Evolutionary conservation across 2,329 filamentous ascomycete species (phyloP), one percentile per base, ranked within the genome.

Genomic region (Beauveria sp.): DNA sequence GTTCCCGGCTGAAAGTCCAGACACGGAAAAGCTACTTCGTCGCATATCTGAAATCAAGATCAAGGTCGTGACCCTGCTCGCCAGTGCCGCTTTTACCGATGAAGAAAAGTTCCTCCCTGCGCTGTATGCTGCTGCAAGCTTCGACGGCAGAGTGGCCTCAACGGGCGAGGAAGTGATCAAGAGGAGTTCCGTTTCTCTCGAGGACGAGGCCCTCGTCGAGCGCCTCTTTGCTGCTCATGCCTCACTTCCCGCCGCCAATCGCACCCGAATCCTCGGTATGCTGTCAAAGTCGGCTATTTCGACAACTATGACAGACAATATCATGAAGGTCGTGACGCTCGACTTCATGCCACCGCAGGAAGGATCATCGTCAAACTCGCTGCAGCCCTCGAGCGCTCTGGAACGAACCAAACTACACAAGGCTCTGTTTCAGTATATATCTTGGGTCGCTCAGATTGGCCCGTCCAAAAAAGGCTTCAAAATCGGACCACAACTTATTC

Each of bases 101-200:
- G 76, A 85, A 1, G 90, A 97, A 69, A 86, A 92, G 37, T 91
- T 97, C 67, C 73, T 97, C 14, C 89, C 93, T 0, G 89, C 91
- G 0, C 75, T 97, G 1, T 92, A 90, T 70, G 92, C 92, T 5
- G 88, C 91, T 28, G 87, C 91, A 0, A 92, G 92, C 73, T 78
- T 86, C 1, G 94, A 97, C 65, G 91, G 87, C 41, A 84, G 88
- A 9, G 86, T 97, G 43, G 86, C 90, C 12, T 85, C 89, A n/a
- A 77, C 91, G n/a, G 93, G 90, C 0, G 91, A 97, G 61, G 92
- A 96, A 67, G 84, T 96, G 54, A 75, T 97, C 65, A 99, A 97
- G 74, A 82, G 92, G 65, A 89, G 84, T 34, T 82, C 84, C 2
- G 83, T 90, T 9, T 85, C 89, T 9, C 77, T 97, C 28, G 93